Evolutionary conservation across 805 yeast species (phyloP).

Genomic region (Candida xiaguanensis): DNA sequence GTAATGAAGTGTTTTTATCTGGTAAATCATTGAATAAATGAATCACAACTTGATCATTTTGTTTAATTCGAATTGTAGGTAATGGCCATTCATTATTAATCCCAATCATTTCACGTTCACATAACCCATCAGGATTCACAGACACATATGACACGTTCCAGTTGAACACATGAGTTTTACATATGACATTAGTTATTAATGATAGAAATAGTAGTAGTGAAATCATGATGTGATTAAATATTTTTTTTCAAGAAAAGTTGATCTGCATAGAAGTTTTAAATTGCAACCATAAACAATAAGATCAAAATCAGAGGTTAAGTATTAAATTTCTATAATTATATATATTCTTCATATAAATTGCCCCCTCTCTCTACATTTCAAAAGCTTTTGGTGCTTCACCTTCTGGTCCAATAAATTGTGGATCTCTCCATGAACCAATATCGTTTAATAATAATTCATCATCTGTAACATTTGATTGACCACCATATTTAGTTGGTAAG

Average conservation of each 20-base stretch:
- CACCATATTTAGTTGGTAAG: slow-evolving; percentile 90
- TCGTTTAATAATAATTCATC: slow-evolving; percentile 87
- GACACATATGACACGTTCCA: slow-evolving; percentile 35
- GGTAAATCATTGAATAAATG: slow-evolving; percentile 30
- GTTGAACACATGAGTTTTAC: slow-evolving; percentile 28
- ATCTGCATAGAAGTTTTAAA: too few species aligned
- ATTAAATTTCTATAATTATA: too few species aligned
- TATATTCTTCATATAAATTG: too few species aligned
- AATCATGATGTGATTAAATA: not conserved
- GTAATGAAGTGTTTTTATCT: slow-evolving; percentile 37
- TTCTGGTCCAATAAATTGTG: slow-evolving; percentile 86
- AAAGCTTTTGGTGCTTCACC: slow-evolving; percentile 76
- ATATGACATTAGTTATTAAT: not conserved
- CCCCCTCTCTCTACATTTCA: slow-evolving; percentile 7
- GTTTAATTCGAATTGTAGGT: slow-evolving; percentile 36
- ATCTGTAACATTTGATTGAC: slow-evolving; percentile 62
- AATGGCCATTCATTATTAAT: slow-evolving; percentile 50
- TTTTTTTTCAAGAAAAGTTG: too few species aligned
- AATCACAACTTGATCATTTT: slow-evolving; percentile 38
- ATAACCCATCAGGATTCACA: slow-evolving; percentile 57
- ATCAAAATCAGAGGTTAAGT: too few species aligned
- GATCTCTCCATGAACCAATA: slow-evolving; percentile 97
- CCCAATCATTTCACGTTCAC: slow-evolving; percentile 51
- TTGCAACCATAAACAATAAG: too few species aligned
- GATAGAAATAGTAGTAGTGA: not conserved